A percentile compares a stretch with the other conserved stretches of the same genome.
These are phyloP conservation scores for Nicotiana rustica DNA, from an alignment of 305 asterid species.

Conservation along the genomic window DNA sequence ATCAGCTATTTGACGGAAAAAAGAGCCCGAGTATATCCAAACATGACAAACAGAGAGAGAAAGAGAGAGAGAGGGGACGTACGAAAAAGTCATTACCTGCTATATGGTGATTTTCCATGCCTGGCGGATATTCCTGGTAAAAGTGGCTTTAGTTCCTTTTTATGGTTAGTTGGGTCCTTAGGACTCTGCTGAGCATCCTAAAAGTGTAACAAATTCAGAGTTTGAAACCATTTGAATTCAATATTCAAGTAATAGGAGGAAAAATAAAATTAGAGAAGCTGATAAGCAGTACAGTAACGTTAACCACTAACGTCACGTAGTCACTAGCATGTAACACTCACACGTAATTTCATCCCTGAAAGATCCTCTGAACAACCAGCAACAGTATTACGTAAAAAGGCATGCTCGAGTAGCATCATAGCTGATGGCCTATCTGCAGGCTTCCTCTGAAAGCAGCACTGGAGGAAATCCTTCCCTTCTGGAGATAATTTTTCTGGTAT, in stretches of 20 bases:
- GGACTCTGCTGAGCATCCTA: slow-evolving; percentile 56
- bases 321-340: slow-evolving; percentile 42
- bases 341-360: slow-evolving; percentile 54
- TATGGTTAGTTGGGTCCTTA: slow-evolving; percentile 44
- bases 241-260: slow-evolving; percentile 1
- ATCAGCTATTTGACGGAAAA: background rate
- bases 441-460: slow-evolving; percentile 69
- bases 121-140: slow-evolving; percentile 47
- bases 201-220: slow-evolving; percentile 18
- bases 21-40: background rate
- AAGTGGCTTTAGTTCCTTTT: slow-evolving; percentile 48
- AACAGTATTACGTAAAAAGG: slow-evolving; percentile 54
- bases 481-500: slow-evolving; percentile 72
- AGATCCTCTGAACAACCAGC: slow-evolving; percentile 51
- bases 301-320: background rate
- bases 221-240: slow-evolving; percentile 10
- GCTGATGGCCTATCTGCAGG: slow-evolving; percentile 86
- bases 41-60: slow-evolving; percentile 26
- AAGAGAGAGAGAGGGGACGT: slow-evolving; percentile 27
- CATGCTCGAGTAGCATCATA: slow-evolving; percentile 65
- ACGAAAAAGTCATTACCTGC: slow-evolving; percentile 43
- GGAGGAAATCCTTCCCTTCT: slow-evolving; percentile 86
- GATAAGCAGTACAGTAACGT: background rate
- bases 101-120: slow-evolving; percentile 50
- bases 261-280: background rate